A percentile compares a stretch with the other conserved stretches of the same genome.
Conservation (phyloP, 2,329 filamentous ascomycete species). For the Epichloe aotearoae region DNA sequence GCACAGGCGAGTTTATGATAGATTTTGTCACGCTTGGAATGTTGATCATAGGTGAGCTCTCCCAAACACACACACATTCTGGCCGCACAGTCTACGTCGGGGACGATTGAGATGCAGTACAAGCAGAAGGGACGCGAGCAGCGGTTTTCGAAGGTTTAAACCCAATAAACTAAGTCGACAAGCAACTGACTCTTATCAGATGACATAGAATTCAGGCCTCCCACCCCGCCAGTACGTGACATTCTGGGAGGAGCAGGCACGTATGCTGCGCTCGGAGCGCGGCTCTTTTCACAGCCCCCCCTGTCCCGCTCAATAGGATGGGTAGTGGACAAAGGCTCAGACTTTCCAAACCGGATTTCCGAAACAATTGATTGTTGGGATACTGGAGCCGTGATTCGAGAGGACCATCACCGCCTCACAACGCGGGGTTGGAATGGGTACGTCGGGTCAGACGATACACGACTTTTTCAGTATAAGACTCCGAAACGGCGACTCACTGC, state of each 20-base stretch:
- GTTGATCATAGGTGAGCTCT: slow-evolving; percentile 54
- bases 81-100: background rate
- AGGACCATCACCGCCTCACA: slow-evolving; percentile 55
- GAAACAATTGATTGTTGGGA: slow-evolving; percentile 58
- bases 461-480: slow-evolving; percentile 76
- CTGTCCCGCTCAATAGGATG: slow-evolving; percentile 62
- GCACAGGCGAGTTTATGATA: slow-evolving; percentile 14
- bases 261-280: slow-evolving; percentile 77
- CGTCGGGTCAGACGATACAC: slow-evolving; percentile 50
- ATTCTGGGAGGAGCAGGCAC: slow-evolving; percentile 83
- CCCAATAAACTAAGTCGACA: background rate
- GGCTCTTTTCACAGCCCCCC: slow-evolving; percentile 69
- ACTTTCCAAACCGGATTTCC: slow-evolving; percentile 62
- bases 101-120: background rate
- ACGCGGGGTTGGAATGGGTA: slow-evolving; percentile 93
- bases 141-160: background rate
- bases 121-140: background rate
- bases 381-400: slow-evolving; percentile 58
- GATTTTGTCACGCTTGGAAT: slow-evolving; percentile 61
- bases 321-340: slow-evolving; percentile 80
- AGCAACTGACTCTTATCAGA: slow-evolving; percentile 37
- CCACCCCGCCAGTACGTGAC: slow-evolving; percentile 54
- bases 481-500: slow-evolving; percentile 73
- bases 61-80: background rate
- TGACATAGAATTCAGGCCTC: slow-evolving; percentile 75